Base-by-base conservation (phyloP, 371 early-diverging fungal genomes). In the Syncephalastrum sp. region DNA sequence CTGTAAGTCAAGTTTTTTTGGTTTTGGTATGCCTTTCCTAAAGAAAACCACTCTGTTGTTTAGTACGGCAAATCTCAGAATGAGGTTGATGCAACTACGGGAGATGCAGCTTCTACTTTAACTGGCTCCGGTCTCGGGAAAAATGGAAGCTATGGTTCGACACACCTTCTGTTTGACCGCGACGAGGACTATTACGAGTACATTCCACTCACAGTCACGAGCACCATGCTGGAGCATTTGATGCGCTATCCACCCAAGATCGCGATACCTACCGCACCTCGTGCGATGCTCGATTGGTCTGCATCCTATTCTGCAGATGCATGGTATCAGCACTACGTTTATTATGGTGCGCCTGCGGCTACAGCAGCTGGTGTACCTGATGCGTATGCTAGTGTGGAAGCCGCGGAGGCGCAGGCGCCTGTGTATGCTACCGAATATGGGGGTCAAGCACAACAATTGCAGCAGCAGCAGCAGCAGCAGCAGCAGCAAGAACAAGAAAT, bases 111-210 rank as follows among this genome's bases (percentile, higher is more conserved):
- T n/a, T 23, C 2, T 41, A 43, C 3, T 6, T 10, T 47, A 17
- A 21, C 46, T 23, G 38, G 23, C 14, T 1, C 42, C 8, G 46
- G 29, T 24, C 27, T 23, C 44, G 60, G 52, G 29, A 47, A 13
- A 15, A 42, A n/a, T 12, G 47, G 49, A 45, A 42, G 19, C 47
- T 47, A 19, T 57, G 60, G 16, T 72, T 59, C 41, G 54, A 58
- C 13, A 64, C 68, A n/a, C 60, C 66, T 14, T 10, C 72, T 69
- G 25, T 68, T 72, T 59, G 76, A 75, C 56, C 70, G 70, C 1
- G 70, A 72, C 19, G 59, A 75, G 33, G 72, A 72, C 33, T 66
- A 60, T 14, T 72, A 69, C 50, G 76, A 71, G 42, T 62, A 75
- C 44, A 44, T 75, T 6, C 49, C 69, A 7, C 42, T 63, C 12